These are phyloP conservation scores for Chrysoporthe cubensis DNA, from an alignment of 2,329 filamentous ascomycete genomes.

Conservation along the genomic window DNA sequence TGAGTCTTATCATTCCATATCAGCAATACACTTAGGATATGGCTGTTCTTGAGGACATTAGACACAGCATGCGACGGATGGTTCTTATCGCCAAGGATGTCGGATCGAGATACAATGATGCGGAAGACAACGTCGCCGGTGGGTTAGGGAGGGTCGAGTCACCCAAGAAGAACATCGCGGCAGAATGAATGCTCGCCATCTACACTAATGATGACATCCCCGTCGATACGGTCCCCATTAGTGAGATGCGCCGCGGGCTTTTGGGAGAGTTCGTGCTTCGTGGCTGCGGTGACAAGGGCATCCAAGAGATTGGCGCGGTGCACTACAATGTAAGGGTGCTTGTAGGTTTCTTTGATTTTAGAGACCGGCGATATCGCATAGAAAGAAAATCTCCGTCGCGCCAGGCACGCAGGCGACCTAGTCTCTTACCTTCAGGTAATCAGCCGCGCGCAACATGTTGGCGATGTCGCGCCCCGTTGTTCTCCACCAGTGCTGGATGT, in stretches of 20 bases:
- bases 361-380: not conserved
- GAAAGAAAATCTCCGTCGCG: not conserved
- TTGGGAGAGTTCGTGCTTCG: not conserved
- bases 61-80: constrained; percentile 12
- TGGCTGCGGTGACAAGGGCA: not conserved
- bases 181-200: constrained; percentile 11
- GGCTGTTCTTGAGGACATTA: not conserved
- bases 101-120: not conserved
- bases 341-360: not conserved
- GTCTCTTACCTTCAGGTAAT: not conserved
- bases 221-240: not conserved
- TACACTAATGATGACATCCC: constrained; percentile 2
- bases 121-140: constrained; percentile 12
- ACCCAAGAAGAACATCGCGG: not conserved
- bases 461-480: no score
- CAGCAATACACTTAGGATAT: constrained; percentile 12
- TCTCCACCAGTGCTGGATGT: no score
- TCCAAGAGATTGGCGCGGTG: constrained; percentile 9
- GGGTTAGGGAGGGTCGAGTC: not conserved
- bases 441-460: no score
- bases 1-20: not conserved
- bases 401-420: not conserved
- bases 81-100: not conserved
- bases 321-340: not conserved
- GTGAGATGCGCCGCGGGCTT: not conserved